Evolutionary conservation across 305 asterid genomes (phyloP).

Genomic region (Nicotiana rustica): DNA sequence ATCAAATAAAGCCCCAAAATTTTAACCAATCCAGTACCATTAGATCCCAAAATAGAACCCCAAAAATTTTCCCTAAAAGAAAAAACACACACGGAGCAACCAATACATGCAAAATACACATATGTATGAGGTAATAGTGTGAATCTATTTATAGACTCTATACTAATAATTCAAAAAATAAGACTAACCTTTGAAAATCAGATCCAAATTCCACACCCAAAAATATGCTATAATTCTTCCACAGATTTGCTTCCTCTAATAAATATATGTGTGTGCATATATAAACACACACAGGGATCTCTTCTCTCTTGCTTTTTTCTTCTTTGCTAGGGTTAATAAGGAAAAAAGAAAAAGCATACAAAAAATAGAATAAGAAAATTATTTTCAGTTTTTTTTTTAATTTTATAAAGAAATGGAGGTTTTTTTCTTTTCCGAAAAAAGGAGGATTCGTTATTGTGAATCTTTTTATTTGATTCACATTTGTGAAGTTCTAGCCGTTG

Average conservation of each 20-base stretch:
- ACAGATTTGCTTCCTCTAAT: conserved; percentile 24
- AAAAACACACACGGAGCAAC: too few species aligned
- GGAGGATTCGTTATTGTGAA: conserved; percentile 19
- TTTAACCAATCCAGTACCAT: too few species aligned
- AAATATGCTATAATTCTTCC: background rate
- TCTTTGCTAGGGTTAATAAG: conserved; percentile 27
- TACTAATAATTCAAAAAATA: background rate
- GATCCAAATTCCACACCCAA: conserved; percentile 20
- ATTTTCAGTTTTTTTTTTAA: background rate
- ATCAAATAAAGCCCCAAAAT: too few species aligned
- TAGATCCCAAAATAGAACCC: too few species aligned
- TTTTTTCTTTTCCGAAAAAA: background rate
- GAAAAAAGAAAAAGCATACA: background rate
- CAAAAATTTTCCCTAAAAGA: too few species aligned
- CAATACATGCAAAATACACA: too few species aligned
- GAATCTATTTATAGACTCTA: too few species aligned
- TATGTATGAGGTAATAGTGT: too few species aligned
- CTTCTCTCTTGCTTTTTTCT: background rate
- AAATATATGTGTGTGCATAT: conserved; percentile 12
- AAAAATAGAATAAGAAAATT: background rate
- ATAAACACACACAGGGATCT: conserved; percentile 29
- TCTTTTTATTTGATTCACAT: background rate
- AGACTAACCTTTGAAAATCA: conserved; percentile 30
- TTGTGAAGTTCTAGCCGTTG: too few species aligned
- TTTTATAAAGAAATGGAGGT: background rate